Base-by-base conservation (phyloP, 768 basidiomycete genomes). In the Leucocoprinus leucothites region DNA sequence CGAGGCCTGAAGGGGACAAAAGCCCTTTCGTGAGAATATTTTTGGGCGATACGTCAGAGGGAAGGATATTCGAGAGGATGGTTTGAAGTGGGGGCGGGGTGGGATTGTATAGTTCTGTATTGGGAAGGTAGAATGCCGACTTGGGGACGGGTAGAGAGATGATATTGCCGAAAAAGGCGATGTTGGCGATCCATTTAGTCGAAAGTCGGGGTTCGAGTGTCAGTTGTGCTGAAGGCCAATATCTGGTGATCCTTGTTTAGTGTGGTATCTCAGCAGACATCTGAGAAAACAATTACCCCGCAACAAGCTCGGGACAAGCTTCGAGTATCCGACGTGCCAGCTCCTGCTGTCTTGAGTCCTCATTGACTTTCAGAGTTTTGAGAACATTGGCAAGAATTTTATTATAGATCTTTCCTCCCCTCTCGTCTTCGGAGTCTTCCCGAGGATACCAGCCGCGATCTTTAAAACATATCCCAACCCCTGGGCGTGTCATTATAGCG, bases 401-500 rank as follows among this genome's bases (percentile, higher is more conserved):
- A 66, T 98, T 97, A 67, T 92, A 81, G 35, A 88, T 81, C 61
- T 74, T 86, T 47, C 77, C 69, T 1, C 70, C 69, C 3, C 49
- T 48, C 9, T 77, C 77, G 16, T 68, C 70, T 16, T 78, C 79
- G 2, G 68, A 77, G 2, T 68, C 65, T 58, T 87, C 86, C 2
- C 91, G 84, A 3, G 84, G 84, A 61, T 97, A 98, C 94, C 94
- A 98, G 2, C 94, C 94, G 7, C 82, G 78, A 63, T 95, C 92
- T 49, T 75, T 82, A 71, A 96, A 97, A 64, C 94, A 98, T 13
- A 97, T 76, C 0, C 94, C 94, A 11, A 76, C 71, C 0, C 94
- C 94, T 0, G 91, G 89, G 22, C 82, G 82, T 0, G 90, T 88
- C 61, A 88, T 90, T 26, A 93, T 82, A 1, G 87, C 88, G 24